These are phyloP conservation scores for Notholithocarpus densiflorus DNA, from an alignment of 306 rosid species.

Conservation along the genomic window DNA sequence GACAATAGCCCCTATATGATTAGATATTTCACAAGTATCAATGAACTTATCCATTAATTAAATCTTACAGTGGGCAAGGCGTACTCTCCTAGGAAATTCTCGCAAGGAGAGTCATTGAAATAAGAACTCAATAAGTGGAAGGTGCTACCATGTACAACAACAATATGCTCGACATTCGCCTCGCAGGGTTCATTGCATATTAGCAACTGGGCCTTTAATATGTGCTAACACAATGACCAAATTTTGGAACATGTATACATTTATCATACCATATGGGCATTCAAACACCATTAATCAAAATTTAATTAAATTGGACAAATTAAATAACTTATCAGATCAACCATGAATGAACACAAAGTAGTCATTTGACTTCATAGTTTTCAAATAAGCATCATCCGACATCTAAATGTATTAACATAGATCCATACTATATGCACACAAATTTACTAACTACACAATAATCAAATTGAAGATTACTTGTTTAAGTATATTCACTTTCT, in stretches of 20 bases:
- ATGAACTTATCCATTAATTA: neutral
- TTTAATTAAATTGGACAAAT: neutral
- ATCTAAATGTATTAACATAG: too few relatives aligned
- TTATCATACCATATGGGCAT: neutral
- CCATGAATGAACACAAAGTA: neutral
- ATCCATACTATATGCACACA: neutral
- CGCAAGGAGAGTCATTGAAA: neutral
- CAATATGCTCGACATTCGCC: neutral
- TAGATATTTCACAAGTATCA: neutral
- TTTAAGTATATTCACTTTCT: neutral
- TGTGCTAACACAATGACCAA: neutral
- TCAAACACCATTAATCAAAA: neutral
- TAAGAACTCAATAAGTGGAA: neutral
- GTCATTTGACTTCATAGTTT: neutral
- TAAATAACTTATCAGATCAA: neutral
- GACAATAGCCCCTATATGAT: neutral
- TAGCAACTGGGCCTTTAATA: neutral
- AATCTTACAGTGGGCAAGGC: conserved; percentile 1
- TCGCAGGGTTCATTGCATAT: conserved; percentile 3
- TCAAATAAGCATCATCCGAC: too few relatives aligned
- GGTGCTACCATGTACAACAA: neutral
- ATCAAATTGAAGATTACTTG: neutral
- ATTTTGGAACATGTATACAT: neutral
- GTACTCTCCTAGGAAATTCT: conserved; percentile 7
- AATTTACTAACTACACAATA: neutral